Evolutionary conservation across 139 green algal species (phyloP).

Genomic region (Tetraselmis chui): DNA sequence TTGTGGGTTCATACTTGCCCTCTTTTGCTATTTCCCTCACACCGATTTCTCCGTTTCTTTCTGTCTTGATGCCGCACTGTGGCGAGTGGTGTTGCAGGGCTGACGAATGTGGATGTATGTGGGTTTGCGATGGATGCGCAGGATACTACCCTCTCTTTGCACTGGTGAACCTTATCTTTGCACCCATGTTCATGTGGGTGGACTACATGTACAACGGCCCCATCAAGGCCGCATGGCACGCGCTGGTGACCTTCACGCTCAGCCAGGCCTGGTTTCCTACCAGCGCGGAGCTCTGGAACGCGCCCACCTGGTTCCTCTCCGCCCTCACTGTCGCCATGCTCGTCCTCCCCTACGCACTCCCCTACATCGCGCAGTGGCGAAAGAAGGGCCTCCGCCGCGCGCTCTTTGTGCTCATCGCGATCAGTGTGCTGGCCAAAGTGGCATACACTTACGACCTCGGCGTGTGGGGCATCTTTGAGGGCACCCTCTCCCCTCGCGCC

Average conservation of each 20-base stretch:
- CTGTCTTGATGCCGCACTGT: too few species aligned
- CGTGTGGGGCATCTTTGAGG: constrained; percentile 17
- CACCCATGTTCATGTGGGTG: constrained; percentile 22
- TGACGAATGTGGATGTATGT: too few species aligned
- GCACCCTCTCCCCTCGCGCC: constrained; percentile 11
- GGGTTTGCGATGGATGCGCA: not conserved
- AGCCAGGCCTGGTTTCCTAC: constrained; percentile 5
- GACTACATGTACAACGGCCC: constrained; percentile 25
- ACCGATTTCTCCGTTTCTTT: too few species aligned
- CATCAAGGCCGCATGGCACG: constrained; percentile 12
- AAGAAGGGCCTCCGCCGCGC: constrained; percentile 9
- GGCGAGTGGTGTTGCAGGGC: too few species aligned
- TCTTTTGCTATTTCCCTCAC: too few species aligned
- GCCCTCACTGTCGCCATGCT: constrained; percentile 23
- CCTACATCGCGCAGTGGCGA: constrained; percentile 8
- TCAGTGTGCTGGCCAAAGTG: constrained; percentile 21
- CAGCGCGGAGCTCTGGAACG: constrained; percentile 22
- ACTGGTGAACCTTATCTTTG: constrained; percentile 16
- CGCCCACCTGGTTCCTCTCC: constrained; percentile 29
- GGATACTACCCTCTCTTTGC: constrained; percentile 27
- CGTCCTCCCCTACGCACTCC: constrained; percentile 19
- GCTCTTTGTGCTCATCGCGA: constrained; percentile 5
- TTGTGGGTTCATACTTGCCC: too few species aligned
- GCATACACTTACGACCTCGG: constrained; percentile 26
- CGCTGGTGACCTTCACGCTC: constrained; percentile 22